Percentiles rank a stretch among this genome's conserved stretches.
phyloP scores from a whole-genome alignment of 1,284 basidiomycete genomes.

The Tranzscheliella williamsii region DNA sequence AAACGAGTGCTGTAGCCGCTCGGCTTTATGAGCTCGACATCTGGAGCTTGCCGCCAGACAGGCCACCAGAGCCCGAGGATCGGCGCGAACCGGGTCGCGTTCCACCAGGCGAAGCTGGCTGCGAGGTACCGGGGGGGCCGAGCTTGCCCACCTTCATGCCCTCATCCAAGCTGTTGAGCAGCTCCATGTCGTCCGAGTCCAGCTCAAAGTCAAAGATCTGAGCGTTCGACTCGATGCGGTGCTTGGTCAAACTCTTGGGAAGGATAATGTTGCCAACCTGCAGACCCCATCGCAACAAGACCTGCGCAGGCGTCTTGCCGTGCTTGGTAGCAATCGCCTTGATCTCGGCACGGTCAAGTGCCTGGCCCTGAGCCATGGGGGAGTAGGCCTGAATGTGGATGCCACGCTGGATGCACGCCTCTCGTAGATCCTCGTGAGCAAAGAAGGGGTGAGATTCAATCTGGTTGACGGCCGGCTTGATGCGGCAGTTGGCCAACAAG shows the following conservation, averaged over 20 bases:
- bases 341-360: slow-evolving; percentile 55
- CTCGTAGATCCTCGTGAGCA: slow-evolving; percentile 57
- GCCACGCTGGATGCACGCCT: slow-evolving; percentile 53
- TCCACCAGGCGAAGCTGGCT: slow-evolving; percentile 48
- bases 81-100: slow-evolving; percentile 53
- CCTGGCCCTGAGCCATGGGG: slow-evolving; percentile 59
- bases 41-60: slow-evolving; percentile 53
- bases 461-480: slow-evolving; percentile 60
- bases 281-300: slow-evolving; percentile 52
- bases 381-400: slow-evolving; percentile 59
- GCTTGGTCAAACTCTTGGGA: slow-evolving; percentile 57
- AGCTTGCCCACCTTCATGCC: slow-evolving; percentile 58
- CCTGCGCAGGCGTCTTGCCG: slow-evolving; percentile 58
- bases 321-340: slow-evolving; percentile 57
- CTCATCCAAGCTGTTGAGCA: slow-evolving; percentile 46
- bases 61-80: slow-evolving; percentile 48
- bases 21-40: slow-evolving; percentile 30
- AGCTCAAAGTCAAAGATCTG: slow-evolving; percentile 58
- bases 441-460: slow-evolving; percentile 61
- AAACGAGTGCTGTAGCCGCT: too few relatives aligned
- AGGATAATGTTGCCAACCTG: slow-evolving; percentile 55
- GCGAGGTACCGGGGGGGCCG: slow-evolving; percentile 55
- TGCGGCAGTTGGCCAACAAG: slow-evolving; percentile 52
- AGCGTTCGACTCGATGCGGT: slow-evolving; percentile 55
- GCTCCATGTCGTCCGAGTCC: slow-evolving; percentile 54